These are phyloP conservation scores for Verbascum thapsus DNA, from an alignment of 257 asterid genomes.

Conservation along the genomic window DNA sequence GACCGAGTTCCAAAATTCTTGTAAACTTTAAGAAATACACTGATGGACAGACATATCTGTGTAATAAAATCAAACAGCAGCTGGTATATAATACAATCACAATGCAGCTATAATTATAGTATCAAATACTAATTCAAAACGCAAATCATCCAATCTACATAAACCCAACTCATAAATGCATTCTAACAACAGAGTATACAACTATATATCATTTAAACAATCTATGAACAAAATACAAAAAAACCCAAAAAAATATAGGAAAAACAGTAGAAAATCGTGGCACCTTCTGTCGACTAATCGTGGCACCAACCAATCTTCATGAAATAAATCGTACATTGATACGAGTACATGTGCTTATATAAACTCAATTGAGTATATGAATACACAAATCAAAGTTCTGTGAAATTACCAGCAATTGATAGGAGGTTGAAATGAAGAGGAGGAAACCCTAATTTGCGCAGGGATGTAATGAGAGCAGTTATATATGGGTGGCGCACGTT, in stretches of 20 bases:
- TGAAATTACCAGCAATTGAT: slow-evolving; percentile 25
- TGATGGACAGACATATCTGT: background rate
- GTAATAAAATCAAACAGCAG: slow-evolving; percentile 8
- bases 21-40: background rate
- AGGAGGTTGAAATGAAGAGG: slow-evolving; percentile 10
- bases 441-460: slow-evolving; percentile 92
- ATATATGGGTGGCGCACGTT: slow-evolving; percentile 67
- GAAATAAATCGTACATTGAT: slow-evolving; percentile 30
- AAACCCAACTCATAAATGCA: slow-evolving; percentile 1
- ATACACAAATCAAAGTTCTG: slow-evolving; percentile 6
- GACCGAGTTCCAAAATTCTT: background rate
- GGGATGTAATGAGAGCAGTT: slow-evolving; percentile 30
- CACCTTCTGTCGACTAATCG: slow-evolving; percentile 31
- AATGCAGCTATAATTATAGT: slow-evolving; percentile 3
- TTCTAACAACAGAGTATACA: slow-evolving; percentile 7
- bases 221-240: background rate
- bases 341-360: slow-evolving; percentile 21
- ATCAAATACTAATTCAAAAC: slow-evolving; percentile 8
- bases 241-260: background rate
- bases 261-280: slow-evolving; percentile 9
- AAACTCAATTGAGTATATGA: slow-evolving; percentile 9
- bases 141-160: background rate
- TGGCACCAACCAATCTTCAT: slow-evolving; percentile 39
- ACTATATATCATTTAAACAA: too few relatives aligned
- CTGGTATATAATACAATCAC: background rate